A percentile compares a stretch with the other conserved stretches of the same genome.
Evolutionary conservation across 2,329 filamentous ascomycete species (phyloP).

Genomic region (Penicillium aurantiogriseum): DNA sequence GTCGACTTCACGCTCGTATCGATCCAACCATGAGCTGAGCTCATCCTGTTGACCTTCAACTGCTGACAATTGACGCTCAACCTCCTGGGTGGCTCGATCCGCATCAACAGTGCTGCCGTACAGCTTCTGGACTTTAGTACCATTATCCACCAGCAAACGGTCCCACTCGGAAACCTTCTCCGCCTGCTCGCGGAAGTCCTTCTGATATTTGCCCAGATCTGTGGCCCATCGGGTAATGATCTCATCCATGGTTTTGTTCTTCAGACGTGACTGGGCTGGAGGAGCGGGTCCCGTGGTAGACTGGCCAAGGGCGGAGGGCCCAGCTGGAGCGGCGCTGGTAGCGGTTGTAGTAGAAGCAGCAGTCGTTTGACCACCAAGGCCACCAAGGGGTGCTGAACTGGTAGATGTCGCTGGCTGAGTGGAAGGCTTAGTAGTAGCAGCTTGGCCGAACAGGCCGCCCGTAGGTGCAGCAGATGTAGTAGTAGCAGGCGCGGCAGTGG

Average conservation of each 20-base stretch:
- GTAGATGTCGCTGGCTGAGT: slow-evolving; percentile 16
- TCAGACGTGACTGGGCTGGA: slow-evolving; percentile 77
- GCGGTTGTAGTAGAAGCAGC: slow-evolving; percentile 25
- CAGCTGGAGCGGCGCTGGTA: slow-evolving; percentile 29
- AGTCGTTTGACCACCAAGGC: slow-evolving; percentile 14
- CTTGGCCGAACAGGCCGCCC: slow-evolving; percentile 24
- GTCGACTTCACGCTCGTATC: slow-evolving; percentile 89
- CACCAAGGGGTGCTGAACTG: background rate
- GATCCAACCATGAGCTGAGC: slow-evolving; percentile 80
- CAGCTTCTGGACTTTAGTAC: slow-evolving; percentile 89
- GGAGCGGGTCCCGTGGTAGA: slow-evolving; percentile 81
- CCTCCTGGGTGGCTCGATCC: slow-evolving; percentile 86
- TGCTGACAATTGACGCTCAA: slow-evolving; percentile 83
- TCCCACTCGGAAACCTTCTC: slow-evolving; percentile 88
- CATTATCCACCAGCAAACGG: slow-evolving; percentile 85
- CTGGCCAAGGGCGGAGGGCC: slow-evolving; percentile 54
- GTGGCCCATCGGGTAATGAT: slow-evolving; percentile 97
- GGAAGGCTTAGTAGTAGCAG: slow-evolving; percentile 32
- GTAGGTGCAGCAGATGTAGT: slow-evolving; percentile 24
- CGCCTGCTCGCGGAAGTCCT: slow-evolving; percentile 91
- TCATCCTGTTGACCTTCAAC: slow-evolving; percentile 95
- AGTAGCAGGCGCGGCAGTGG: slow-evolving; percentile 32
- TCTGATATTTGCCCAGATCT: slow-evolving; percentile 92
- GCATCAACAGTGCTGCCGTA: slow-evolving; percentile 92
- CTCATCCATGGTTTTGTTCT: slow-evolving; percentile 99